A percentile compares a stretch with the other conserved stretches of the same genome.
Evolutionary conservation across 192 early-diverging fungal genomes (phyloP).

Genomic region (Geranomyces variabilis): DNA sequence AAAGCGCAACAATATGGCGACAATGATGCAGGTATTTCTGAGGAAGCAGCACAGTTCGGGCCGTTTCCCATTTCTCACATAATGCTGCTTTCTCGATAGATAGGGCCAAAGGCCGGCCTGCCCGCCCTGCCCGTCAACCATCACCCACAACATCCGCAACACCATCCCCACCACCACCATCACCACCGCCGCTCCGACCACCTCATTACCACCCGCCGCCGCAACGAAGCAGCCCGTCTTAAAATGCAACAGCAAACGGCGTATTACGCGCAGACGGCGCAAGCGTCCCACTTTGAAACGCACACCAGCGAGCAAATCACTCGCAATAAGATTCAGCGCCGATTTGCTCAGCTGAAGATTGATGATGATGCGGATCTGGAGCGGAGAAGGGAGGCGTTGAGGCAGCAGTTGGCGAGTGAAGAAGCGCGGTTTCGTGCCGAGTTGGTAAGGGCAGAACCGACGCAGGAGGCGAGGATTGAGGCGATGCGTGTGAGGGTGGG

Average conservation of each 20-base stretch:
- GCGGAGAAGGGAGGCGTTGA: constrained; percentile 40
- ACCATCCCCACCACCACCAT: neutral
- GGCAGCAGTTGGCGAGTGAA: constrained; percentile 37
- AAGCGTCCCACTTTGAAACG: constrained; percentile 51
- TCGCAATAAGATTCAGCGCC: constrained; percentile 36
- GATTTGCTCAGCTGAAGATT: constrained; percentile 38
- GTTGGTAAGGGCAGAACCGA: constrained; percentile 40
- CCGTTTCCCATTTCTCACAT: neutral
- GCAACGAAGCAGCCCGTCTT: constrained; percentile 44
- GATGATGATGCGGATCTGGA: constrained; percentile 36
- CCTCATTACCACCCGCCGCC: constrained; percentile 48
- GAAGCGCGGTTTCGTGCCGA: constrained; percentile 37
- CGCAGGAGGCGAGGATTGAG: constrained; percentile 44
- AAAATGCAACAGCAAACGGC: constrained; percentile 36
- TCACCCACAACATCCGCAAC: neutral
- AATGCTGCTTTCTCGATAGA: neutral
- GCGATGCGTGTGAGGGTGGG: constrained; percentile 46
- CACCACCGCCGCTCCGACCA: constrained; percentile 36
- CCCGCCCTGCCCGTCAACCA: constrained; percentile 5
- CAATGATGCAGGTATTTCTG: constrained; percentile 6
- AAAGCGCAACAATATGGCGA: constrained; percentile 3
- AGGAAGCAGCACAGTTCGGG: neutral
- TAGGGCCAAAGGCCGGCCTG: constrained; percentile 5
- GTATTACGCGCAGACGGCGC: constrained; percentile 44
- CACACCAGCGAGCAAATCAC: constrained; percentile 37